Base-by-base conservation (phyloP, 257 asterid genomes). In the Eucommia ulmoides region DNA sequence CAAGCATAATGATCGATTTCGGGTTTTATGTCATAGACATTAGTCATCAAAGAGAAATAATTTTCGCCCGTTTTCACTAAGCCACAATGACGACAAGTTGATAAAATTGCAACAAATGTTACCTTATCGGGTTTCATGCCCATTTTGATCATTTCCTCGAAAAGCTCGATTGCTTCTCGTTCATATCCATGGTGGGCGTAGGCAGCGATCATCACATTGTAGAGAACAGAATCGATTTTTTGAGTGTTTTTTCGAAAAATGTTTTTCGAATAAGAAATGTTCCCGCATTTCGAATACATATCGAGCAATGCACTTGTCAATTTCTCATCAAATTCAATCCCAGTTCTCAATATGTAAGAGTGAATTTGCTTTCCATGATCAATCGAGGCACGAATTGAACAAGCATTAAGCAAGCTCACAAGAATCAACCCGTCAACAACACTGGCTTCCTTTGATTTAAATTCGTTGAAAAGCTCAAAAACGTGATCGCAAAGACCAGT, bases 51-150 rank as follows among this genome's bases (percentile, higher is more conserved):
- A 0, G 48, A 49, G 59, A 82, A 85, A 55, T 76, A 83, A n/a
- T 55, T 62, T 54, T 85, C 98, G 12, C 93, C 98, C 3, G 45
- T 59, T 59, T 64, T 70, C 14, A 89, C 83, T 51, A 73, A 54
- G 19, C 98, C 96, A 47, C 83, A 24, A 56, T 89, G 98, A 23
- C 96, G 82, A 41, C 98, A 89, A 46, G 86, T 94, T 9, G 96
- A 78, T 46, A 89, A 69, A 70, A 85, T 70, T 24, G 96, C 92
- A 9, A 89, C 62, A 19, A 80, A 85, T 22, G 94, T 85, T 45
- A 85, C 81, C 0, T 67, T 71, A 70, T 89, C 94, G 1, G 98
- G 98, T 24, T 1, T 61, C 49, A 80, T 56, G 19, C 81, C 83
- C 14, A 24, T 52, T 24, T 22, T 59, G 11, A 26, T 54, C 93